These are phyloP conservation scores for Asparagopsis taxiformis DNA, from an alignment of 31 red algal genomes.

Conservation along the genomic window DNA sequence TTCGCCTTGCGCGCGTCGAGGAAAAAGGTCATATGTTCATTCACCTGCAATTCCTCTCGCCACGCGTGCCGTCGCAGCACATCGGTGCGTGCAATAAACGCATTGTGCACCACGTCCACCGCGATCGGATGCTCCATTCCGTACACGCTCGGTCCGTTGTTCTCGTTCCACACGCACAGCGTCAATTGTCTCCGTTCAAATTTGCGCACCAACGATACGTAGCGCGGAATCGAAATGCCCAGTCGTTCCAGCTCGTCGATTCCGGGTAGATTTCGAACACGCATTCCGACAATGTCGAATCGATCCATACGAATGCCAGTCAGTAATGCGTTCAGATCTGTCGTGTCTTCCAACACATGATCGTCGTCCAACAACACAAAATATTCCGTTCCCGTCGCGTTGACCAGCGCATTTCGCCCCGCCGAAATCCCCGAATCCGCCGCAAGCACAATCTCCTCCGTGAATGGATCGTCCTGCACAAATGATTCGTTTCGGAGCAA, in stretches of 20 bases:
- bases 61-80: slow-evolving; percentile 40
- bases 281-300: slow-evolving; percentile 55
- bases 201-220: slow-evolving; percentile 34
- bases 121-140: slow-evolving; percentile 47
- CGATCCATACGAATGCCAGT: slow-evolving; percentile 28
- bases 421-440: slow-evolving; percentile 50
- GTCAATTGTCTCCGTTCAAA: slow-evolving; percentile 26
- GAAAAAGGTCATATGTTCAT: slow-evolving; percentile 76
- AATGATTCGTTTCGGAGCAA: slow-evolving; percentile 26
- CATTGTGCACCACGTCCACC: slow-evolving; percentile 67
- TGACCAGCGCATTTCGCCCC: slow-evolving; percentile 52
- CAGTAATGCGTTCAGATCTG: slow-evolving; percentile 32
- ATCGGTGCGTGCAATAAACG: slow-evolving; percentile 33
- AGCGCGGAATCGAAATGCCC: slow-evolving; percentile 56
- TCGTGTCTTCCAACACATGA: slow-evolving; percentile 62
- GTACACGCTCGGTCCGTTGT: slow-evolving; percentile 48
- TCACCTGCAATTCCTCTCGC: slow-evolving; percentile 62
- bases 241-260: slow-evolving; percentile 57
- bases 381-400: slow-evolving; percentile 34
- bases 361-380: slow-evolving; percentile 68
- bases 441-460: slow-evolving; percentile 43
- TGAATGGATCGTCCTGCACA: slow-evolving; percentile 31
- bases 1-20: slow-evolving; percentile 35
- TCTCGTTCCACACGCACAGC: slow-evolving; percentile 73
- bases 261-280: slow-evolving; percentile 58